Evolutionary conservation across 2,329 filamentous ascomycete species (phyloP), one percentile per base, ranked within the genome.

Genomic region (Fusarium sororula): DNA sequence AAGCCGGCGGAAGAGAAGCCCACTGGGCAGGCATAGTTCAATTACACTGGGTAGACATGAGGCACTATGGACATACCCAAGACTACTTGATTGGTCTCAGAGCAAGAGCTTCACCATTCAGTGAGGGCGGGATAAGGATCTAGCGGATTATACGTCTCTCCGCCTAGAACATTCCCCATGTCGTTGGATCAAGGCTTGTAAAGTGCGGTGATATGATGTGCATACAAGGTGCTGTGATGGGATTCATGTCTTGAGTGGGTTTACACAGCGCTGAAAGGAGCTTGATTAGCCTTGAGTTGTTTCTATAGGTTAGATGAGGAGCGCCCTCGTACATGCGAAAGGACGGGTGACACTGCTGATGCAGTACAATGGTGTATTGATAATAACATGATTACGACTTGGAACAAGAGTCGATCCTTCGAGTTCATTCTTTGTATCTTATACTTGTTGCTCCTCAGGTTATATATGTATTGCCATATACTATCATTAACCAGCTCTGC

Each of bases 341-440:
- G 20, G n/a, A 30, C 45, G 55, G 45, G 53, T 39, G 41, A 44
- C 37, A 65, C 57, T 56, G 44, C 47, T 57, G 30, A 54, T 62
- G 47, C 24, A 24, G 53, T 61, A 42, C 61, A 26, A 50, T 55
- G n/a, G 47, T 51, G 50, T 57, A 65, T 72, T 47, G 44, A 63
- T 64, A 74, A 61, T 38, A 63, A 74, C 50, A 72, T 60, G 54
- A 61, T 37, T 58, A 68, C 28, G 32, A 55, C 45, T 62, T 53
- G 26, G 38, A 45, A 63, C 35, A 22, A 38, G 24, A 35, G 32
- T 42, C 15, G 53, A 47, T 22, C 24, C 24, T 41, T 18, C 38
- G 30, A 32, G 24, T 20, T 28, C 30, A 42, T 38, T 45, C 14
- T 38, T 35, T 42, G n/a, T 24, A 47, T 20, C 20, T 38, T 30